phyloP scores from a whole-genome alignment of 1,139 yeast species.

The Protomyces inundatus region DNA sequence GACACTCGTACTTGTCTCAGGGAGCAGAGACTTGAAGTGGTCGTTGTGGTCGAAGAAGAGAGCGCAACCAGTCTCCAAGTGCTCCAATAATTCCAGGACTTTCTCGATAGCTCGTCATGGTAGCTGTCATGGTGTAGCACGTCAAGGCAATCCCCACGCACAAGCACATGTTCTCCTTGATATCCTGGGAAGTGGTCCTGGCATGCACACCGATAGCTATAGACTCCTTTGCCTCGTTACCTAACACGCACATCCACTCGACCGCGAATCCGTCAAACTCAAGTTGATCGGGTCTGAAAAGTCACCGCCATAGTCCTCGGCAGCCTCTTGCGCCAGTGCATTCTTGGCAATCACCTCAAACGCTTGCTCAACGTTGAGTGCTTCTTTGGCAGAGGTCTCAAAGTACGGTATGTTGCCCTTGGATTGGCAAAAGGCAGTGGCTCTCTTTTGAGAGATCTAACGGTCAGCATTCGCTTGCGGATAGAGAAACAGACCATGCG shows the following conservation, averaged over 20 bases:
- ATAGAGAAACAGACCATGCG: conserved; percentile 50
- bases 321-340: conserved; percentile 86
- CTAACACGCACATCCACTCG: conserved; percentile 26
- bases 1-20: too few species aligned
- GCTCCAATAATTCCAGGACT: too few species aligned
- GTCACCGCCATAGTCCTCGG: conserved; percentile 48
- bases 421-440: conserved; percentile 76
- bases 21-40: too few species aligned
- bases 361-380: conserved; percentile 89
- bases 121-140: too few species aligned
- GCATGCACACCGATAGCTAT: too few species aligned
- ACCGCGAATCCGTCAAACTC: conserved; percentile 24
- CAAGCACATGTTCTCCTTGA: too few species aligned
- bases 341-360: conserved; percentile 93
- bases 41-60: too few species aligned
- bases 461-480: neutral
- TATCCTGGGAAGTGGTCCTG: too few species aligned
- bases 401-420: conserved; percentile 89
- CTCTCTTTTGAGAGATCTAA: conserved; percentile 59
- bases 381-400: conserved; percentile 88
- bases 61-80: too few species aligned
- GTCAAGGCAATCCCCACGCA: too few species aligned
- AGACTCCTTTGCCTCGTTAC: too few species aligned
- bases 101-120: too few species aligned
- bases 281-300: conserved; percentile 30